Conservation (phyloP, 768 basidiomycete genomes). For the Cubamyces lactineus region DNA sequence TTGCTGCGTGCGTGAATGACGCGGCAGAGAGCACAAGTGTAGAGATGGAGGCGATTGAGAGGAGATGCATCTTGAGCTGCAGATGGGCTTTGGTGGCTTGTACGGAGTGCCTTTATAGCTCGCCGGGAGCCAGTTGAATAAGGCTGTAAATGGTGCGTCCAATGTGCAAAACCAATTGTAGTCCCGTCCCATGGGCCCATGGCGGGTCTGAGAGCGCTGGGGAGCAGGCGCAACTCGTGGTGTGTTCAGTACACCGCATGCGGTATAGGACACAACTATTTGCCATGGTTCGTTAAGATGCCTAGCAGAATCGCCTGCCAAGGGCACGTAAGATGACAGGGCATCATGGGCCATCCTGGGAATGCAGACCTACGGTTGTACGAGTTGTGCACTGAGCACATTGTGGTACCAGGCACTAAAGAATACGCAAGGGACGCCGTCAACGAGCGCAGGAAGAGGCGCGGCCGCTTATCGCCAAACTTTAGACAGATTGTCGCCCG, state of each 20-base stretch:
- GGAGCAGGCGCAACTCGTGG: no score
- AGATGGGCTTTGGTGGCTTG: background rate
- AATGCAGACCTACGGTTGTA: no score
- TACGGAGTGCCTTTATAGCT: background rate
- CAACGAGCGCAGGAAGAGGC: background rate
- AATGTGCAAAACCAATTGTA: no score
- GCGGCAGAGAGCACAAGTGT: constrained; percentile 11
- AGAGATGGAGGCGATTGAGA: constrained; percentile 8
- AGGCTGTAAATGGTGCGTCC: background rate
- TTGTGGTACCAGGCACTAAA: background rate
- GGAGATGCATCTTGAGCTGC: constrained; percentile 20
- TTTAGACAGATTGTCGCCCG: constrained; percentile 11
- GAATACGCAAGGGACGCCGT: background rate
- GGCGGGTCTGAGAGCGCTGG: no score
- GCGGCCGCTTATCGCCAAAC: background rate
- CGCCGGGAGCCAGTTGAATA: background rate
- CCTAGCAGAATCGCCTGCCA: no score
- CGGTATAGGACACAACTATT: no score
- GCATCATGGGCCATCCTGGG: background rate
- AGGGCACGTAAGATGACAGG: no score
- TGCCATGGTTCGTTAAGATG: no score
- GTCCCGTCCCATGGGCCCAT: no score
- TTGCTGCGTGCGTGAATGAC: constrained; percentile 13
- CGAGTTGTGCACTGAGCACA: background rate
- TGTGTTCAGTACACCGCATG: no score